Base-by-base conservation (phyloP, 2,329 filamentous ascomycete genomes). In the Neopestalotiopsis sp. region DNA sequence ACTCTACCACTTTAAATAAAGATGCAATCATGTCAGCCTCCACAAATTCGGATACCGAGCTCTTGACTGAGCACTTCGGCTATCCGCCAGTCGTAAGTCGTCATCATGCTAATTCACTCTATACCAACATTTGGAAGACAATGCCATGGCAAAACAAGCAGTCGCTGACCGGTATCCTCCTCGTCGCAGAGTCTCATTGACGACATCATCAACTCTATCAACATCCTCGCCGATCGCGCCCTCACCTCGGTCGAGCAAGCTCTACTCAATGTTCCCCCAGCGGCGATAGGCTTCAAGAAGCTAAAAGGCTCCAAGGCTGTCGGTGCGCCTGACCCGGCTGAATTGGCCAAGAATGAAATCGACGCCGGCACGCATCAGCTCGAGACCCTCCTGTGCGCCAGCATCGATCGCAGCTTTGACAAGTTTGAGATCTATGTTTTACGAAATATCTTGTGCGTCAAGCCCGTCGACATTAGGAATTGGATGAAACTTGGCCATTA, bases 121-220 rank as follows among this genome's bases (percentile, higher is more conserved):
- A 1, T 38, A 38, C 34, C 6, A 56, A 67, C 65, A 61, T 69
- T 34, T 66, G 34, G 20, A 17, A 56, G 59, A 65, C 64, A 68
- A 63, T 67, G 28, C 12, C 5, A 24, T 12, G 20, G 59, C 30
- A 28, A 28, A 28, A 28, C 3, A 34, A 40, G 45, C n/a, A 20
- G n/a, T n/a, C 9, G 20, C 45, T 53, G 45, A 53, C 45, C 45
- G n/a, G 45, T 53, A n/a, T 28, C 24, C 17, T 53, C 32, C 10
- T 38, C 40, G 24, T 58, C 59, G 32, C 76, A 97, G 95, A 93
- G 93, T 70, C 89, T 99, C 57, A 92, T 99, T 77, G 96, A 99
- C 88, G 95, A 98, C 82, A 95, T 98, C 75, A 97, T 98, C 84
- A 98, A 98, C 85, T 93, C 92, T 67, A 90, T 98, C 80, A 99